Evolutionary conservation across 2,329 filamentous ascomycete genomes (phyloP).

Genomic region (Talaromyces sp.): DNA sequence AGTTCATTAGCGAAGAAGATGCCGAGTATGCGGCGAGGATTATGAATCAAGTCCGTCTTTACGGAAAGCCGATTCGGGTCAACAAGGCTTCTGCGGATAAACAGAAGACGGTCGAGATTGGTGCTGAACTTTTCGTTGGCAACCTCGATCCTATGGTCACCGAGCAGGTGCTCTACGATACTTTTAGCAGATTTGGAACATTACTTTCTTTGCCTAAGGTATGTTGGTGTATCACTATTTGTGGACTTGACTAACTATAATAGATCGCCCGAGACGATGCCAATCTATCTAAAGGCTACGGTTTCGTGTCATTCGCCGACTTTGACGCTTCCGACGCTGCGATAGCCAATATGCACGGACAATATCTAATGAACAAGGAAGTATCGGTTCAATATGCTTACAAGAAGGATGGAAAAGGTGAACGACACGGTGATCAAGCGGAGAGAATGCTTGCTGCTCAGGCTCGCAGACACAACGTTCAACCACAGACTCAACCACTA

Average conservation of each 20-base stretch:
- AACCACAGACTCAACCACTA: constrained; percentile 73
- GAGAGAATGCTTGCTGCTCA: constrained; percentile 88
- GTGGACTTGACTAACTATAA: constrained; percentile 26
- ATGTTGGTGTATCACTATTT: constrained; percentile 20
- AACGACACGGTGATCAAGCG: constrained; percentile 90
- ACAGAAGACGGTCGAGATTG: constrained; percentile 88
- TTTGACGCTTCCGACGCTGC: constrained; percentile 94
- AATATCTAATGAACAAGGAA: constrained; percentile 96
- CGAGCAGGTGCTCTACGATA: constrained; percentile 94
- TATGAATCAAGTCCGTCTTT: constrained; percentile 93
- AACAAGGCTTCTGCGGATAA: constrained; percentile 95
- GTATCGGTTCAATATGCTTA: constrained; percentile 97
- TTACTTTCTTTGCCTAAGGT: constrained; percentile 85
- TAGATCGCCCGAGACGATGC: constrained; percentile 78
- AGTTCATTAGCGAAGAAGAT: constrained; percentile 92
- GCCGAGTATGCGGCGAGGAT: constrained; percentile 95
- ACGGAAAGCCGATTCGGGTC: constrained; percentile 90
- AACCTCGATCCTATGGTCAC: constrained; percentile 93
- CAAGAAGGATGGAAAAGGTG: constrained; percentile 98
- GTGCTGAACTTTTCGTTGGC: constrained; percentile 93
- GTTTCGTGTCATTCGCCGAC: constrained; percentile 87
- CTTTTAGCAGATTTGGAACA: constrained; percentile 86
- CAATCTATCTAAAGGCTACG: constrained; percentile 89
- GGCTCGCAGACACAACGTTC: constrained; percentile 90
- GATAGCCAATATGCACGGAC: constrained; percentile 87